Evolutionary conservation across 2,329 filamentous ascomycete species (phyloP).

Genomic region (Xylariaceae sp.): DNA sequence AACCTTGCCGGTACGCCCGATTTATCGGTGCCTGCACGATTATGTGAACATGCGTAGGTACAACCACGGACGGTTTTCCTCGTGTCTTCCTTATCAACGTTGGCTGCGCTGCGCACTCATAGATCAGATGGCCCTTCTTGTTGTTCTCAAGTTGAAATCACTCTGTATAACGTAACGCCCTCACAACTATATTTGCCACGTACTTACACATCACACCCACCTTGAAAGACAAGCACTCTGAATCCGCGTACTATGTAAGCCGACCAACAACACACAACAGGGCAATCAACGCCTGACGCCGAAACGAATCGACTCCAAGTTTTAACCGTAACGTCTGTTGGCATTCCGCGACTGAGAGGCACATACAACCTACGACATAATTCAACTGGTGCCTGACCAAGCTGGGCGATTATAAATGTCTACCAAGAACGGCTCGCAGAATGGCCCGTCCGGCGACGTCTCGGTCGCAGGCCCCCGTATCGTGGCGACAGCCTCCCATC

Average conservation of each 20-base stretch:
- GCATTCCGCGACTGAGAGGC: not conserved
- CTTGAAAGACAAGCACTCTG: too few relatives aligned
- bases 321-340: not conserved
- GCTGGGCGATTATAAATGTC: slow-evolving; percentile 23
- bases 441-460: slow-evolving; percentile 24
- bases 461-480: slow-evolving; percentile 1
- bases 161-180: too few relatives aligned
- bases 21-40: too few relatives aligned
- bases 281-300: not conserved
- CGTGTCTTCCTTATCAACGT: too few relatives aligned
- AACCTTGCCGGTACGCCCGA: too few relatives aligned
- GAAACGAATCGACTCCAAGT: not conserved
- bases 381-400: not conserved
- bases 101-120: too few relatives aligned
- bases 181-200: too few relatives aligned
- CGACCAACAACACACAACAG: not conserved
- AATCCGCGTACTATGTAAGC: not conserved
- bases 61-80: too few relatives aligned
- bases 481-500: slow-evolving; percentile 24
- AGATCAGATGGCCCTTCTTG: too few relatives aligned
- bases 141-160: too few relatives aligned
- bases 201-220: too few relatives aligned
- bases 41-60: too few relatives aligned
- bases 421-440: slow-evolving; percentile 21
- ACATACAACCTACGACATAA: not conserved